Evolutionary conservation across 176 grass and related monocot species (phyloP), one percentile per base, ranked within the genome.

Genomic region (Juncus effusus): DNA sequence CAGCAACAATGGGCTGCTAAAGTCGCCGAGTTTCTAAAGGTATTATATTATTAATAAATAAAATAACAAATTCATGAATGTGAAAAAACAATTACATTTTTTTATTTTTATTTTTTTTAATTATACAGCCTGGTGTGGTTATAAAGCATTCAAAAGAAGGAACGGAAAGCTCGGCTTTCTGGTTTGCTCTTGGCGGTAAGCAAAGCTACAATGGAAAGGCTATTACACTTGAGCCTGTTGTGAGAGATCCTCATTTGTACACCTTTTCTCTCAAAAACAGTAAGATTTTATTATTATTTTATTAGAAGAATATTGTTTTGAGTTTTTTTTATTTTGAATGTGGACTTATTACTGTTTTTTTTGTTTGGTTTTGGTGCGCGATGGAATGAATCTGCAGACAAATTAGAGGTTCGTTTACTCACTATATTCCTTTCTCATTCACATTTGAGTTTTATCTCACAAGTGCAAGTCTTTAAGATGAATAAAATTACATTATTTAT

Each of bases 161-260:
- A 68, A 86, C 92, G 36, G 92, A 96, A 74, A 96, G 84, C 73
- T 96, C 92, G 60, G 87, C 84, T 75, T 96, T 96, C 86, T 96
- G 92, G 87, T 96, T 91, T 86, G 79, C 87, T 55, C 84, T 96
- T 84, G 92, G 85, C 71, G 92, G 92, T 64, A 96, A 96, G 78
- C 87, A 96, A 84, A 86, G 64, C 61, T 86, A 87, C 76, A 81
- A 74, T 72, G 83, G 70, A 74, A 96, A 80, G 72, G 82, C 79
- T 58, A 15, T 50, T 40, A 47, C 77, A 42, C 84, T 83, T 55
- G 84, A 96, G 72, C 45, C 76, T 65, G 60, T 91, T 60, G 59
- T 80, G 53, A 96, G 84, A 91, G 92, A 96, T 40, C 84, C 92
- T 79, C 87, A 91, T 60, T 74, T 96, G 74, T 96, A 86, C 62